Base-by-base conservation (phyloP, 2,329 filamentous ascomycete species). In the Neospermospora avenae region DNA sequence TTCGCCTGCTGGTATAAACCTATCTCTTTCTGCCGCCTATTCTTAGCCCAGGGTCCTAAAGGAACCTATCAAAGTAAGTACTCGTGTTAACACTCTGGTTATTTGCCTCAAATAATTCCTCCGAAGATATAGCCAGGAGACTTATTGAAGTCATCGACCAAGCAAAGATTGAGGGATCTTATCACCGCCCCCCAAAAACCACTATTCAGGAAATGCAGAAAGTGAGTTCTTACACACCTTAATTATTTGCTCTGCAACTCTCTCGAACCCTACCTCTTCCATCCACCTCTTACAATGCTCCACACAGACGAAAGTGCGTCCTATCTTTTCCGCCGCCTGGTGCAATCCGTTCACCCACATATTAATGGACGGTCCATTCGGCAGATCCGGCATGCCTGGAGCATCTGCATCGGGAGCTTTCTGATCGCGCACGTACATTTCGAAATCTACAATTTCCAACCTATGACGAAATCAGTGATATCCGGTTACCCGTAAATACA, bases 11-110 rank as follows among this genome's bases (percentile, higher is more conserved):
- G 62, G 52, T 68, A 69, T 6, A 65, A 16, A 0, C 77, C 77
- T 14, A 78, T 72, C 60, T 76, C 72, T 56, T 73, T 72, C 35
- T 67, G 64, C 11, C 68, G 68, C 0, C 69, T 63, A 18, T 77
- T 74, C 53, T 73, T 75, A 1, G 78, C 69, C 78, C 78, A 81
- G 1, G 64, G 64, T 10, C 55, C 52, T 53, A 57, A 51, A 1
- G 68, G 65, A 2, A 66, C 62, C 54, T 56, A 10, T 7, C 16
- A 14, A 13, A n/a, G 14, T 16, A 41, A 41, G 28, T 2, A 31
- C 11, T n/a, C n/a, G n/a, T n/a, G n/a, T n/a, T n/a, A n/a, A n/a
- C n/a, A n/a, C n/a, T n/a, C n/a, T 11, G 8, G 3, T 37, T 14
- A 3, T 37, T 10, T 37, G 11, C 34, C 3, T 37, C 7, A 13